These are phyloP conservation scores for Kurtzmaniella quercitrusa DNA, from an alignment of 1,139 yeast species.

Conservation along the genomic window DNA sequence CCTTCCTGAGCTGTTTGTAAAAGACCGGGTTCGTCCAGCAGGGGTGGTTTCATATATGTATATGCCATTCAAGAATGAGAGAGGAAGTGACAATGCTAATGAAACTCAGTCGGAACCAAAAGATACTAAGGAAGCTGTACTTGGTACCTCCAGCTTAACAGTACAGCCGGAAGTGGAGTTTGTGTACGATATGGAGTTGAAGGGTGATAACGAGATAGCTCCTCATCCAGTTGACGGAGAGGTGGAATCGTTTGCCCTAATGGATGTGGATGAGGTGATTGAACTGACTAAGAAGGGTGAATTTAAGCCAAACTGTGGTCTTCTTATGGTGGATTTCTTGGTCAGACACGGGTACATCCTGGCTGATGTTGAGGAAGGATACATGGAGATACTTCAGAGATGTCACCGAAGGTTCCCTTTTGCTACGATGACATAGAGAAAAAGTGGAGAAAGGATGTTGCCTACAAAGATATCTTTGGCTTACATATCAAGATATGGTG, in stretches of 20 bases:
- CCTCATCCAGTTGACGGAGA: slow-evolving; percentile 87
- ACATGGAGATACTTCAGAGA: slow-evolving; percentile 50
- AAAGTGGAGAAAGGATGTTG: background rate
- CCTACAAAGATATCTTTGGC: too few relatives aligned
- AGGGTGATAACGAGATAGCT: slow-evolving; percentile 34
- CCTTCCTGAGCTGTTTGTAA: slow-evolving; percentile 48
- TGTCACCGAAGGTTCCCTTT: slow-evolving; percentile 71
- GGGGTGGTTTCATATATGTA: slow-evolving; percentile 74
- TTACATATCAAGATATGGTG: too few relatives aligned
- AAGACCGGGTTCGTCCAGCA: slow-evolving; percentile 37
- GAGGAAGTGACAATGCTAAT: slow-evolving; percentile 13
- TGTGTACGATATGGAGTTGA: slow-evolving; percentile 66
- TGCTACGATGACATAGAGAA: slow-evolving; percentile 34
- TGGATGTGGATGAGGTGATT: slow-evolving; percentile 56
- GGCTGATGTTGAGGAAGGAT: slow-evolving; percentile 60
- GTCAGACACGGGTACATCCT: slow-evolving; percentile 73
- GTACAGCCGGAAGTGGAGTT: slow-evolving; percentile 90
- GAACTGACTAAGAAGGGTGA: slow-evolving; percentile 44
- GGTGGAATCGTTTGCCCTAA: slow-evolving; percentile 65
- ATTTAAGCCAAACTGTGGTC: slow-evolving; percentile 88
- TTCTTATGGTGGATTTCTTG: slow-evolving; percentile 76
- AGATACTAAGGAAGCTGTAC: slow-evolving; percentile 46
- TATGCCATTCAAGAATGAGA: slow-evolving; percentile 14
- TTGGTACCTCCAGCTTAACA: background rate
- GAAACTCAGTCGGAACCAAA: too few relatives aligned